These are phyloP conservation scores for Cochlearia excelsa DNA, from an alignment of 345 rosid species.

Conservation along the genomic window DNA sequence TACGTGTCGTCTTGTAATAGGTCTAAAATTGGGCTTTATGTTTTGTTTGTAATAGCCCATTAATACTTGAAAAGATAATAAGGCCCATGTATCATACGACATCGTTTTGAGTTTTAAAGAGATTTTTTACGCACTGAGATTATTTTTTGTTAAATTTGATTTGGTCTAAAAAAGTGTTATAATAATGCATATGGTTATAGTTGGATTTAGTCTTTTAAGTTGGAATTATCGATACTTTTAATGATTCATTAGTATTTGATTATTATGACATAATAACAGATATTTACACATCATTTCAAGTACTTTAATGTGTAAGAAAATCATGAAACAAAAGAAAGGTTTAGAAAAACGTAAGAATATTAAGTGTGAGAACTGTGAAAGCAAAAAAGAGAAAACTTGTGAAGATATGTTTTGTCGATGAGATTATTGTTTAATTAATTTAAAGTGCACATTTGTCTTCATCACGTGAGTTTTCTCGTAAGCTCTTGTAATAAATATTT, in stretches of 20 bases:
- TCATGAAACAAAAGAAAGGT: conserved; percentile 1
- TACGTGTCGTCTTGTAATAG: conserved; percentile 2
- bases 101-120: background rate
- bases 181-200: conserved; percentile 36
- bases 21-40: background rate
- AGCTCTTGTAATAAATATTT: background rate
- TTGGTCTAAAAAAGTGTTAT: conserved; percentile 12
- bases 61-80: background rate
- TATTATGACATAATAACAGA: conserved; percentile 10
- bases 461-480: conserved; percentile 33
- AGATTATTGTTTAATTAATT: conserved; percentile 20
- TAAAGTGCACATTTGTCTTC: conserved; percentile 34
- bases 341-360: conserved; percentile 29
- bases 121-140: too few species aligned
- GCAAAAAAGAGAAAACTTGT: conserved; percentile 31
- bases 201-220: conserved; percentile 27
- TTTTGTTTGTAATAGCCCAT: conserved; percentile 9
- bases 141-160: too few species aligned
- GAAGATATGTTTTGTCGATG: conserved; percentile 13
- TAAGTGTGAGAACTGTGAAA: conserved; percentile 33
- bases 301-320: background rate
- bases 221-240: conserved; percentile 16
- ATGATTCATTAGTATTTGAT: conserved; percentile 21
- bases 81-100: background rate
- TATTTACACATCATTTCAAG: background rate